Conservation (phyloP, 805 yeast species). For the Ogataea nonfermentans region DNA sequence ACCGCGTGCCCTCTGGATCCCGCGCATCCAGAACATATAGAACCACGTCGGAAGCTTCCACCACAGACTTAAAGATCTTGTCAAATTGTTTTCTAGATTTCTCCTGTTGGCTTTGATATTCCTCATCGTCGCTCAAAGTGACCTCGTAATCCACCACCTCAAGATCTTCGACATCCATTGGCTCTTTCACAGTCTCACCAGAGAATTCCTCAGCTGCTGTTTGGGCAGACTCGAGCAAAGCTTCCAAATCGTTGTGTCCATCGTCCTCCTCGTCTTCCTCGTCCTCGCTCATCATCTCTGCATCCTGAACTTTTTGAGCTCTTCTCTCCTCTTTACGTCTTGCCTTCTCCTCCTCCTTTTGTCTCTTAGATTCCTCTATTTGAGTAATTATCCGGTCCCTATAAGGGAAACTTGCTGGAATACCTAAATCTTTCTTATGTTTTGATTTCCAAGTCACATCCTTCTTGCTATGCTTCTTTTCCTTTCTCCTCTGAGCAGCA, state of each 20-base stretch:
- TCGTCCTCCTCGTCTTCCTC: slow-evolving; percentile 43
- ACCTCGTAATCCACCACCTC: slow-evolving; percentile 52
- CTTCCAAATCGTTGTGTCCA: slow-evolving; percentile 58
- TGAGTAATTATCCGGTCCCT: slow-evolving; percentile 77
- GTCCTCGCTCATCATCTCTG: slow-evolving; percentile 34
- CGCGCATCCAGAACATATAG: slow-evolving; percentile 95
- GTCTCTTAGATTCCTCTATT: slow-evolving; percentile 61
- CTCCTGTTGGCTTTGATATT: slow-evolving; percentile 51
- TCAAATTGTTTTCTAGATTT: slow-evolving; percentile 89
- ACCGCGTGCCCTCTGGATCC: slow-evolving; percentile 94
- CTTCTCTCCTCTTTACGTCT: slow-evolving; percentile 47
- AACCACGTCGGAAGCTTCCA: slow-evolving; percentile 87
- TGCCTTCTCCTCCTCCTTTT: slow-evolving; percentile 53
- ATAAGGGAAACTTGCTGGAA: slow-evolving; percentile 93
- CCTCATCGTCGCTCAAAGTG: slow-evolving; percentile 41
- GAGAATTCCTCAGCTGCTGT: slow-evolving; percentile 75
- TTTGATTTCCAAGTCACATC: slow-evolving; percentile 94
- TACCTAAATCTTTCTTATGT: slow-evolving; percentile 84
- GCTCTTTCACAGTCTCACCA: slow-evolving; percentile 42
- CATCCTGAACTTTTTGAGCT: slow-evolving; percentile 38
- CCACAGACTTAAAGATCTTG: slow-evolving; percentile 88
- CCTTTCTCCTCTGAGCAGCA: slow-evolving; percentile 85
- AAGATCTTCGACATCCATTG: slow-evolving; percentile 39
- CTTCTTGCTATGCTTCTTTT: slow-evolving; percentile 76
- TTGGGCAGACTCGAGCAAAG: slow-evolving; percentile 87